Base-by-base conservation (phyloP, 352 stramenopile species). In the Phytophthora aleatoria region DNA sequence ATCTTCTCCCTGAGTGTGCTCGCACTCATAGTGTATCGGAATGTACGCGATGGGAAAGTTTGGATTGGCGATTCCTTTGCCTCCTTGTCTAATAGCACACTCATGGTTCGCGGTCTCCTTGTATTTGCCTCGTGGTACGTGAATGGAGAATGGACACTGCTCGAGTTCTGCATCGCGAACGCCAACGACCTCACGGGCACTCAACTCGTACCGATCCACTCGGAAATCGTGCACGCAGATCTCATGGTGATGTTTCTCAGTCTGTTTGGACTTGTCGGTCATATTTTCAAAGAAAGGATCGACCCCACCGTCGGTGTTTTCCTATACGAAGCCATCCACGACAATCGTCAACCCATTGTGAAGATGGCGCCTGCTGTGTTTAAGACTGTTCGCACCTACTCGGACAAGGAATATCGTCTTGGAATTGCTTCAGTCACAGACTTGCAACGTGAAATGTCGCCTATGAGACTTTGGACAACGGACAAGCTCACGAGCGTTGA, bases 11-110 rank as follows among this genome's bases (percentile, higher is more conserved):
- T 83, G 7, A 41, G 64, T n/a, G 48, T 85, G 2, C 47, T 83
- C 9, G 9, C 77, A 7, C 13, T 77, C 7, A 68, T 83, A 13
- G 56, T 75, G 2, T 68, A 64, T 31, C 71, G 70, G 35, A 77
- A 83, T 28, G 42, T 75, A 6, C 61, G 51, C 2, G 44, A 44
- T 4, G 75, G 75, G 2, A 73, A 75, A 49, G 56, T 83, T 2
- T 83, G 75, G 75, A 39, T 83, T 0, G 72, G 75, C 12, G 75
- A 83, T 26, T 61, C 72, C 12, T 83, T 83, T 39, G 67, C 74
- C 2, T 48, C 66, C 1, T 52, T 83, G 20, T 71, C 67, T 10
- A 76, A 76, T 38, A 66, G 54, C 16, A 85, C 58, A 3, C 54
- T 85, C 1, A 69, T 73, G 55, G 13, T 80, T 1, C 63, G 76